phyloP scores from a whole-genome alignment of 495 filamentous ascomycete genomes.

The Lepidopterella palustris region DNA sequence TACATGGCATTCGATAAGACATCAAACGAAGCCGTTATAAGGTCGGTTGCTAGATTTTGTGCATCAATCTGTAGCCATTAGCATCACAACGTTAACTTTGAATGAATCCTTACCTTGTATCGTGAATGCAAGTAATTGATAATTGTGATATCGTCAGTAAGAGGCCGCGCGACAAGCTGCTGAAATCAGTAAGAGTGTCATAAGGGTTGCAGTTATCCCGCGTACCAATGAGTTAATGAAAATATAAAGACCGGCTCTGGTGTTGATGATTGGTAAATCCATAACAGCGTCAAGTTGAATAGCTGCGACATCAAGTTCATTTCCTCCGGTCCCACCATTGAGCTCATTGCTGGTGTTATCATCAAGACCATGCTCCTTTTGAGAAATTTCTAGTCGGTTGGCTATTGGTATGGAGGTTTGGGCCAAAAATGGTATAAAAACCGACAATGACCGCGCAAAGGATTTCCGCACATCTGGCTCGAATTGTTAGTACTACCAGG shows the following conservation, averaged over 20 bases:
- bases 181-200: constrained; percentile 1
- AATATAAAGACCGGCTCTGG: constrained; percentile 87
- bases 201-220: not conserved
- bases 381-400: constrained; percentile 45
- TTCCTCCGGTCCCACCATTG: constrained; percentile 37
- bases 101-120: constrained; percentile 54
- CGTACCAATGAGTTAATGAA: constrained; percentile 79
- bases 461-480: constrained; percentile 40
- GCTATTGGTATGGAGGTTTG: constrained; percentile 47
- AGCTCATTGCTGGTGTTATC: constrained; percentile 43
- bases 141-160: constrained; percentile 73
- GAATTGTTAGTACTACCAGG: not conserved
- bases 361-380: constrained; percentile 40
- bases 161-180: constrained; percentile 71
- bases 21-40: constrained; percentile 85
- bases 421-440: constrained; percentile 48
- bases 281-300: constrained; percentile 42
- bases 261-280: constrained; percentile 62
- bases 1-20: constrained; percentile 80
- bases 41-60: constrained; percentile 52
- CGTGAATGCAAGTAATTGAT: constrained; percentile 74
- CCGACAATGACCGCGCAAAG: constrained; percentile 44
- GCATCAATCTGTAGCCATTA: constrained; percentile 19
- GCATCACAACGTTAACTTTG: not conserved
- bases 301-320: constrained; percentile 23